phyloP scores from a whole-genome alignment of 176 grass and related monocot species.

The Paspalum notatum region DNA sequence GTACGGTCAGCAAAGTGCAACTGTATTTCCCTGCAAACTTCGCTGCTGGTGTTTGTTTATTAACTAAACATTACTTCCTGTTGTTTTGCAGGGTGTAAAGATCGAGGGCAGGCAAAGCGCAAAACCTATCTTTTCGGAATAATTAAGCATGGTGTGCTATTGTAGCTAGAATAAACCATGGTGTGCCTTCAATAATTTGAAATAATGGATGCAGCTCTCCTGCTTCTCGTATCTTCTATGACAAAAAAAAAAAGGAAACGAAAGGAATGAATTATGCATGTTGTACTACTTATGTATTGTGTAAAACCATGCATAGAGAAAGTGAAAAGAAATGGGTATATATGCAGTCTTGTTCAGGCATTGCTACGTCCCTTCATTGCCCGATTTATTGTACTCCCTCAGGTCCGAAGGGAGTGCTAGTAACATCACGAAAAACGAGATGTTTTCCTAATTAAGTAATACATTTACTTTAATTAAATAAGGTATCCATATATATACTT shows the following conservation, averaged over 20 bases:
- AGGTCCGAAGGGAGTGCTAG: no score
- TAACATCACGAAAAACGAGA: no score
- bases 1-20: no score
- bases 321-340: background rate
- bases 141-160: background rate
- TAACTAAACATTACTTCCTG: background rate
- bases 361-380: background rate
- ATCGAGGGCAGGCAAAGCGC: background rate
- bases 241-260: background rate
- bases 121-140: background rate
- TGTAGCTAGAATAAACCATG: background rate
- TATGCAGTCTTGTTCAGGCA: background rate
- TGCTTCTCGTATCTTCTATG: background rate
- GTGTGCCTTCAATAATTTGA: background rate
- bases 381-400: background rate
- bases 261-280: background rate
- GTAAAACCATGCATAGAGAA: no score
- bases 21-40: no score
- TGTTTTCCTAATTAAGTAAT: no score
- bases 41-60: no score
- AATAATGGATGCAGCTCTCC: background rate
- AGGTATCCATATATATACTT: no score
- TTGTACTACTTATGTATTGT: background rate
- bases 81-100: slow-evolving; percentile 5
- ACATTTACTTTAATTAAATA: no score